Conservation (phyloP, 139 green algal species). For the Auxenochlorella pyrenoidosa region DNA sequence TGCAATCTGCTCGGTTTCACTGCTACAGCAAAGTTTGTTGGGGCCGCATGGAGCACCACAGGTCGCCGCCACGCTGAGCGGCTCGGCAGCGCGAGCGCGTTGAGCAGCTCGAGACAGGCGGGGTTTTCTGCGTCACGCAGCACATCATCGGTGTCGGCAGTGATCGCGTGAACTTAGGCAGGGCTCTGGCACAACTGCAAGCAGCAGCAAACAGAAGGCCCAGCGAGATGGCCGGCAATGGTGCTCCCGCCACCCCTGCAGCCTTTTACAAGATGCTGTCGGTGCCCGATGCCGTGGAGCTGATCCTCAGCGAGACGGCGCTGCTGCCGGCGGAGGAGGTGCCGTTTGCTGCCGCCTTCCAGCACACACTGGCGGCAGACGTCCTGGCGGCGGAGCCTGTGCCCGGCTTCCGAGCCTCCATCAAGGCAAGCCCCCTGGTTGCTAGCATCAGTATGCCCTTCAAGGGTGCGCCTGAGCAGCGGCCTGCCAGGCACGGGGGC, state of each 20-base stretch:
- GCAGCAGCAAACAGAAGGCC: neutral
- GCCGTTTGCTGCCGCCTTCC: conserved; percentile 56
- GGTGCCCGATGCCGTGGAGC: conserved; percentile 79
- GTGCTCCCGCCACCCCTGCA: conserved; percentile 44
- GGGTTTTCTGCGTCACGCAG: neutral
- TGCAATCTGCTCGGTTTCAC: no score
- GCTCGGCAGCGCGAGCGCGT: neutral
- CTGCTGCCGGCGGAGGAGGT: conserved; percentile 60
- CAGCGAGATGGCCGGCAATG: neutral
- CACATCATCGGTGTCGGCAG: no score
- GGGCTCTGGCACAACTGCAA: no score
- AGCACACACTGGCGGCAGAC: conserved; percentile 73
- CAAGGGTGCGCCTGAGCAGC: no score
- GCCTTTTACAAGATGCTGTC: conserved; percentile 83
- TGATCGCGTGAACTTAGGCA: no score
- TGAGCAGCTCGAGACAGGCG: neutral
- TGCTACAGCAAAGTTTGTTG: no score
- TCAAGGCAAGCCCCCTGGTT: conserved; percentile 76
- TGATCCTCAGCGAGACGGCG: conserved; percentile 70
- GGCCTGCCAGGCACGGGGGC: no score
- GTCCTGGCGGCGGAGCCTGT: conserved; percentile 83
- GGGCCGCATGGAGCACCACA: no score
- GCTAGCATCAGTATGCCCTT: neutral
- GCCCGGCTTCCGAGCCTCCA: conserved; percentile 91
- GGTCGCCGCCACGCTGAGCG: neutral